phyloP scores from a whole-genome alignment of 2,329 filamentous ascomycete genomes.

The Ophiosphaerella herpotricha region DNA sequence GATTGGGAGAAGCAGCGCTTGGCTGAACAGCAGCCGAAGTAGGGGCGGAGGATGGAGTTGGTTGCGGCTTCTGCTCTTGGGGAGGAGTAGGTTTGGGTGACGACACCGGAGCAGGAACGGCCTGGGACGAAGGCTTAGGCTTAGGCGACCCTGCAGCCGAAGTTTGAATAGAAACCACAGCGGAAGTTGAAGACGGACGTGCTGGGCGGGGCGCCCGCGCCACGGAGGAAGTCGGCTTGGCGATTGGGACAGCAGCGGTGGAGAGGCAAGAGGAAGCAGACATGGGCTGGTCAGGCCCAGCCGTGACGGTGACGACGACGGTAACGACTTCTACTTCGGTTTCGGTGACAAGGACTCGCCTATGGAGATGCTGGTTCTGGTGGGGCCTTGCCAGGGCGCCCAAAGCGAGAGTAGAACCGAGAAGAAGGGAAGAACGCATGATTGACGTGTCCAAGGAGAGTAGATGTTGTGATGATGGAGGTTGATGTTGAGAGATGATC shows the following conservation, averaged over 20 bases:
- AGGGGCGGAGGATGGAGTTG: constrained; percentile 4
- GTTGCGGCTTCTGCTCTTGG: neutral
- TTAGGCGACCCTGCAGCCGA: neutral
- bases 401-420: constrained; percentile 31
- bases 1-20: constrained; percentile 10
- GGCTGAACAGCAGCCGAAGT: constrained; percentile 2
- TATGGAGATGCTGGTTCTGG: constrained; percentile 9
- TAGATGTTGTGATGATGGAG: constrained; percentile 5
- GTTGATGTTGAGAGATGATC: constrained; percentile 9
- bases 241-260: neutral
- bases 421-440: constrained; percentile 35
- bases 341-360: constrained; percentile 29
- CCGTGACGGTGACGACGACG: constrained; percentile 21
- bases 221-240: neutral
- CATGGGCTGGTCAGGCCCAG: neutral
- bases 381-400: constrained; percentile 32
- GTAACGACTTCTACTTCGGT: constrained; percentile 25
- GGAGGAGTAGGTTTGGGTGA: neutral
- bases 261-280: constrained; percentile 4
- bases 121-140: neutral
- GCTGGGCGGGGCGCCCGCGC: constrained; percentile 4
- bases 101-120: neutral
- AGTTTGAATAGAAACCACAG: neutral
- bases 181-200: neutral
- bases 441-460: constrained; percentile 12